These are phyloP conservation scores for Elsinoe batatas DNA, from an alignment of 2,329 filamentous ascomycete species.

Conservation along the genomic window DNA sequence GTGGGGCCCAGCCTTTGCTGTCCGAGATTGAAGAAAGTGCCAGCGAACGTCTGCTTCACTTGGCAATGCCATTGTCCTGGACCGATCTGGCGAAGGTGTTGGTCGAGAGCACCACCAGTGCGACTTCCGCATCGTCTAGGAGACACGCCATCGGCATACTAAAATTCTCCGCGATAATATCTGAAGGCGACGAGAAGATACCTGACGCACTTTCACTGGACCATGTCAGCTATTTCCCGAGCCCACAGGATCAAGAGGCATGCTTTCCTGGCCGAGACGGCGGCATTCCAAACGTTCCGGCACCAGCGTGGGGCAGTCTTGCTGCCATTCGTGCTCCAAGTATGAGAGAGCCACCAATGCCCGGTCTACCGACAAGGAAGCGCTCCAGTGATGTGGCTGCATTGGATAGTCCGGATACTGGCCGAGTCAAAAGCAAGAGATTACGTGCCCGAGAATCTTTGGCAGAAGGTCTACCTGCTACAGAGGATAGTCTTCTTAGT, in stretches of 20 bases:
- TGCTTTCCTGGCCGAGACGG: slow-evolving; percentile 26
- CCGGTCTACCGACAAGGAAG: slow-evolving; percentile 43
- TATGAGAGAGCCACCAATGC: slow-evolving; percentile 23
- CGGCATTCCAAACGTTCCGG: slow-evolving; percentile 21
- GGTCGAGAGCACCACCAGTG: neutral
- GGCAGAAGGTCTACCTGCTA: slow-evolving; percentile 24
- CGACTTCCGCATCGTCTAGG: neutral
- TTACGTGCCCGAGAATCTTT: slow-evolving; percentile 50
- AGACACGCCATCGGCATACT: neutral
- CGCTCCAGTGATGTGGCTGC: slow-evolving; percentile 51
- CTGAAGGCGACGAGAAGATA: neutral
- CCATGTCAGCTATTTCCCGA: neutral
- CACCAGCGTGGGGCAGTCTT: slow-evolving; percentile 16
- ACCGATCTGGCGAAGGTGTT: neutral
- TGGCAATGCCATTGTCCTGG: neutral
- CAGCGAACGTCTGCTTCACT: neutral
- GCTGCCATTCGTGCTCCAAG: slow-evolving; percentile 24
- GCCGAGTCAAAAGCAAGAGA: slow-evolving; percentile 50
- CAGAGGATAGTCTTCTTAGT: slow-evolving; percentile 1
- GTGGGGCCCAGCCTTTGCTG: slow-evolving; percentile 8
- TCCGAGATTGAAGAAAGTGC: neutral
- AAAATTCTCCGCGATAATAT: neutral
- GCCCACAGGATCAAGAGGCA: slow-evolving; percentile 18
- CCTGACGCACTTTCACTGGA: neutral
- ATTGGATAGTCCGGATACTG: slow-evolving; percentile 49